phyloP scores from a whole-genome alignment of 108 stramenopile species.

The Schizochytrium sp. region DNA sequence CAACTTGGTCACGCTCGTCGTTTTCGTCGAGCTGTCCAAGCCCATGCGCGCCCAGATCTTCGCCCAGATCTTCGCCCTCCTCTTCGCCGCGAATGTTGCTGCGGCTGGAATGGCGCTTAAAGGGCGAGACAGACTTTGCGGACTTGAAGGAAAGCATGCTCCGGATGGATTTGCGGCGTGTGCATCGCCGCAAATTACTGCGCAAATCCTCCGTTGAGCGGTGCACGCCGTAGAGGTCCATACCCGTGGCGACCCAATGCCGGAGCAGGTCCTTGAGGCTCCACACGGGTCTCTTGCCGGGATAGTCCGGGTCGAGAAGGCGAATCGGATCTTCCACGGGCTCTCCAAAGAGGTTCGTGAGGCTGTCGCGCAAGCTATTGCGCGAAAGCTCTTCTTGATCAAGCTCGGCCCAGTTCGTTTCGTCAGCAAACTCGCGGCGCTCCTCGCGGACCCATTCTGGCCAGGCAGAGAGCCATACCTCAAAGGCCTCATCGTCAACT shows the following conservation, averaged over 20 bases:
- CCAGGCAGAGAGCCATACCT: not conserved
- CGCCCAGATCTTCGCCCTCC: too few relatives aligned
- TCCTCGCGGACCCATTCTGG: not conserved
- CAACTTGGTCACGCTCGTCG: too few relatives aligned
- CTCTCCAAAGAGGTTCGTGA: not conserved
- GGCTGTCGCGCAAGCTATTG: not conserved
- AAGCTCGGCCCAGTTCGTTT: not conserved
- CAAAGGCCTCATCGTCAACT: not conserved
- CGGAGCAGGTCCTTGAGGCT: not conserved
- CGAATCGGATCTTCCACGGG: not conserved
- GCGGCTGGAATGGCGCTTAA: too few relatives aligned
- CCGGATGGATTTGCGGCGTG: not conserved
- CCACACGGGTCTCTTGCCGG: not conserved
- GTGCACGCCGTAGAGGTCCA: not conserved
- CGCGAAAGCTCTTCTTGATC: not conserved
- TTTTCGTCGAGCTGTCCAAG: too few relatives aligned
- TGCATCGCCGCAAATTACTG: not conserved
- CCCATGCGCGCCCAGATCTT: too few relatives aligned
- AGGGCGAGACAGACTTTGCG: too few relatives aligned
- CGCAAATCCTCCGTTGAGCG: not conserved
- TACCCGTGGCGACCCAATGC: conserved; percentile 4
- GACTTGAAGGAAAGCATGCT: not conserved
- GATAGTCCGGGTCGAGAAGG: not conserved
- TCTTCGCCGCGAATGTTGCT: too few relatives aligned
- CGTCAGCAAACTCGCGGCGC: not conserved